phyloP scores from a whole-genome alignment of 306 rosid genomes.

The Lupinus albus region DNA sequence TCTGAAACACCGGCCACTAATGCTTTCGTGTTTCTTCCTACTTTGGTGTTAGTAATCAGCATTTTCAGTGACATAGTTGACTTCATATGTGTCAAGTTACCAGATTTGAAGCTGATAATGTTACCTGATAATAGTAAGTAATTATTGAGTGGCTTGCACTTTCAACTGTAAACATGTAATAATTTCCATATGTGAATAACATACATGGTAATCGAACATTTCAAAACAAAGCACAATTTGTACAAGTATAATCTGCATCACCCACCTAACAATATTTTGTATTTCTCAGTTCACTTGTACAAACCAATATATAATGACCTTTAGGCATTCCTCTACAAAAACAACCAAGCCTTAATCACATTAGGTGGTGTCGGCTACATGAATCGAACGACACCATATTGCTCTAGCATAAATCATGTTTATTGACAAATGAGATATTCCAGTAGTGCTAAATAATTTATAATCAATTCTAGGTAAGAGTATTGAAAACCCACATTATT shows the following conservation, averaged over 20 bases:
- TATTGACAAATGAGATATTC: too few relatives aligned
- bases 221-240: constrained; percentile 8
- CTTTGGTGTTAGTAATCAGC: constrained; percentile 95
- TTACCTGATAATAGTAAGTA: constrained; percentile 64
- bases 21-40: constrained; percentile 94
- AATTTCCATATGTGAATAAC: constrained; percentile 8
- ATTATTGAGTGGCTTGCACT: constrained; percentile 36
- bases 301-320: constrained; percentile 9
- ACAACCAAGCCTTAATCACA: too few relatives aligned
- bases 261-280: constrained; percentile 9
- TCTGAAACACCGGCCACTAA: constrained; percentile 94
- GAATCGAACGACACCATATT: too few relatives aligned
- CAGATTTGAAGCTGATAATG: constrained; percentile 87
- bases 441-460: constrained; percentile 14
- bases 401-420: too few relatives aligned
- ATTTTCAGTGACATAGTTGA: constrained; percentile 69
- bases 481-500: neutral
- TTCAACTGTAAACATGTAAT: constrained; percentile 14
- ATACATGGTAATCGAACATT: neutral
- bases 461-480: constrained; percentile 8
- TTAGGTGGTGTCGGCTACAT: too few relatives aligned
- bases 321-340: constrained; percentile 13
- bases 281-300: constrained; percentile 16
- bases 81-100: constrained; percentile 61
- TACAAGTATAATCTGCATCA: neutral